Evolutionary conservation across 1,139 yeast species (phyloP).

Genomic region (Hemisphaericaspora xylofermentans): DNA sequence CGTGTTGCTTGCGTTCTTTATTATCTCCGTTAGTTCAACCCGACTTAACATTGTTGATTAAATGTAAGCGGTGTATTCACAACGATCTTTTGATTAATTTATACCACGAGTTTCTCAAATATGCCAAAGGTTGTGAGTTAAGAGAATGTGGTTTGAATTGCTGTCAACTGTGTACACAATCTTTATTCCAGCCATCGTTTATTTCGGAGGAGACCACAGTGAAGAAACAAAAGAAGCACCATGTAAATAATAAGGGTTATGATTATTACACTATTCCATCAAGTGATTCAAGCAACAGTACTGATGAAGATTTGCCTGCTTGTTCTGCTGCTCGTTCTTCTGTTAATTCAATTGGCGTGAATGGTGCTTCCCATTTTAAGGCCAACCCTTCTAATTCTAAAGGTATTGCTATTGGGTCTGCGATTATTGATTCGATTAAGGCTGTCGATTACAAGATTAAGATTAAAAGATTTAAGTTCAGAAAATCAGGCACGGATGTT

Average conservation of each 20-base stretch:
- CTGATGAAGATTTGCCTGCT: slow-evolving; percentile 2
- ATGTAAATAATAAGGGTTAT: slow-evolving; percentile 8
- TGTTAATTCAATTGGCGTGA: slow-evolving; percentile 8
- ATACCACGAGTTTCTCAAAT: slow-evolving; percentile 14
- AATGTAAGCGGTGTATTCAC: slow-evolving; percentile 12
- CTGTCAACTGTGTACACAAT: background rate
- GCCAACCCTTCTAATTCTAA: background rate
- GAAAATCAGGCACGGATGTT: slow-evolving; percentile 5
- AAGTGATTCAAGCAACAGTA: slow-evolving; percentile 7
- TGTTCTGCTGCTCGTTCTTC: slow-evolving; percentile 6
- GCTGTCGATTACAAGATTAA: slow-evolving; percentile 2
- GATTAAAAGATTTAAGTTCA: slow-evolving; percentile 4
- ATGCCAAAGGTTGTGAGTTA: slow-evolving; percentile 1
- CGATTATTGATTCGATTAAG: slow-evolving; percentile 2
- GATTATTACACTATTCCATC: slow-evolving; percentile 15
- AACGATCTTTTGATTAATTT: slow-evolving; percentile 14
- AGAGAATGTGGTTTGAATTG: background rate
- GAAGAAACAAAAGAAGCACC: background rate
- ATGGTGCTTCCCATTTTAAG: too few species aligned
- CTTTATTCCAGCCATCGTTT: slow-evolving; percentile 4
- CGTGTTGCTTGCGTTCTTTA: slow-evolving; percentile 10
- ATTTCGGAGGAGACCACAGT: background rate
- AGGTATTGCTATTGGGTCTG: background rate
- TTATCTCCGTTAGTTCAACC: slow-evolving; percentile 10
- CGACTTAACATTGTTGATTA: slow-evolving; percentile 4